These are phyloP conservation scores for Dichotomopilus funicola DNA, from an alignment of 2,329 filamentous ascomycete species.

Conservation along the genomic window DNA sequence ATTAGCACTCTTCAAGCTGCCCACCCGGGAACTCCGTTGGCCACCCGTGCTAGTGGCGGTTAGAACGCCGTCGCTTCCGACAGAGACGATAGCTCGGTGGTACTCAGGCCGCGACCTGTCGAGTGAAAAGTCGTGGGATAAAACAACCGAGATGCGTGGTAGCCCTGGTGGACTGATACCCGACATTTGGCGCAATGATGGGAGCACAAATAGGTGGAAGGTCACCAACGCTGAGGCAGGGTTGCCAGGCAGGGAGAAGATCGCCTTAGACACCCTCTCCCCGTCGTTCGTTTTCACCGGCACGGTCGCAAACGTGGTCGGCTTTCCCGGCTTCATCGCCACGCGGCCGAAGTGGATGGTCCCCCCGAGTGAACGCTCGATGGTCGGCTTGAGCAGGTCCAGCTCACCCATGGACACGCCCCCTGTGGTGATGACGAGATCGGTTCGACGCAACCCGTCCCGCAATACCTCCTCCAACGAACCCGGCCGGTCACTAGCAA, in stretches of 20 bases:
- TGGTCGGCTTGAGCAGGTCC: conserved; percentile 91
- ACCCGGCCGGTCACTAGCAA: conserved; percentile 67
- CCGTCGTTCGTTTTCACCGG: conserved; percentile 56
- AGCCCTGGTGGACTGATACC: conserved; percentile 65
- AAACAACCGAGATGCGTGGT: conserved; percentile 61
- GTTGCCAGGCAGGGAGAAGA: conserved; percentile 92
- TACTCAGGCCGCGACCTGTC: conserved; percentile 80
- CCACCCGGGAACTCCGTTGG: conserved; percentile 83
- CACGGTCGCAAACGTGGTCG: conserved; percentile 91
- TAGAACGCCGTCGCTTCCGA: conserved; percentile 59
- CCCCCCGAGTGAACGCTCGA: conserved; percentile 82
- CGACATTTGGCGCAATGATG: conserved; percentile 69
- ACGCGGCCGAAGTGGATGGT: conserved; percentile 96
- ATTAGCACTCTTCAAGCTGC: conserved; percentile 84
- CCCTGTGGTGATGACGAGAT: conserved; percentile 84
- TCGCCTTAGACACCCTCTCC: conserved; percentile 55
- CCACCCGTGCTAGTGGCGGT: conserved; percentile 77
- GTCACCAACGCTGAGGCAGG: conserved; percentile 90
- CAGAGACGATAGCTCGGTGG: conserved; percentile 71
- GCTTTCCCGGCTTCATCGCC: conserved; percentile 96
- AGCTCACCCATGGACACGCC: conserved; percentile 98
- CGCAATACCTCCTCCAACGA: conserved; percentile 73
- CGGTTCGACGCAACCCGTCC: conserved; percentile 63
- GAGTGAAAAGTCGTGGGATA: conserved; percentile 66
- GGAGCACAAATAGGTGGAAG: conserved; percentile 88